Conservation (phyloP, 768 basidiomycete species). For the Russula griseocarnosa region DNA sequence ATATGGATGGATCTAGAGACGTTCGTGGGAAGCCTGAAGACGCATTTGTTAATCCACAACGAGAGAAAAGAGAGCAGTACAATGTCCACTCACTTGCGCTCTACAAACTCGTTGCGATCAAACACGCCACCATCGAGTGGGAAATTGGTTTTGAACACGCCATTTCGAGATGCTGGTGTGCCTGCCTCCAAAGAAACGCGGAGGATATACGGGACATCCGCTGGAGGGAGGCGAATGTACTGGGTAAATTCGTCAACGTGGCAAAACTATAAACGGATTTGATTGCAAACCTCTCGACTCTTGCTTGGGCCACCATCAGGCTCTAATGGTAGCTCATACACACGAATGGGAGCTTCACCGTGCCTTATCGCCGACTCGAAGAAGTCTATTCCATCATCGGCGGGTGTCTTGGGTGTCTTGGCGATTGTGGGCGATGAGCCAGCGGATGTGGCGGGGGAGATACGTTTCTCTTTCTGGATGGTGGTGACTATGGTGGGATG, state of each 20-base stretch:
- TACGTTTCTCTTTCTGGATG: slow-evolving; percentile 17
- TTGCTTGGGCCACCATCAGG: slow-evolving; percentile 88
- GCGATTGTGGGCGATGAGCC: slow-evolving; percentile 26
- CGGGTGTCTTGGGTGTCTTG: slow-evolving; percentile 79
- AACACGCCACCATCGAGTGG: slow-evolving; percentile 90
- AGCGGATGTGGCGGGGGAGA: slow-evolving; percentile 14
- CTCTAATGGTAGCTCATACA: slow-evolving; percentile 84
- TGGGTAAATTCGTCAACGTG: slow-evolving; percentile 34
- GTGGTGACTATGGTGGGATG: slow-evolving; percentile 17
- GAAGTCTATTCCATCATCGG: slow-evolving; percentile 88
- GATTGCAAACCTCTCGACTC: slow-evolving; percentile 64
- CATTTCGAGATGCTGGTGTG: slow-evolving; percentile 84
- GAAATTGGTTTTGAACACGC: slow-evolving; percentile 94
- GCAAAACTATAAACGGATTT: neutral
- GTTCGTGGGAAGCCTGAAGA: slow-evolving; percentile 69
- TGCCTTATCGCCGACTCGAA: slow-evolving; percentile 55
- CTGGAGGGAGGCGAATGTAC: slow-evolving; percentile 96
- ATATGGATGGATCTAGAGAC: slow-evolving; percentile 90
- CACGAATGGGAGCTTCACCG: slow-evolving; percentile 64
- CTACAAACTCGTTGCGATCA: slow-evolving; percentile 64
- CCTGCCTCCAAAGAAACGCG: slow-evolving; percentile 91
- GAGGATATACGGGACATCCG: slow-evolving; percentile 81
- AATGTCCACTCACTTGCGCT: slow-evolving; percentile 60
- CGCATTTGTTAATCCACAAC: neutral
- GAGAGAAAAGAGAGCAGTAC: slow-evolving; percentile 3